These are phyloP conservation scores for Calonectria hawksworthii DNA, from an alignment of 2,329 filamentous ascomycete genomes.

Conservation along the genomic window DNA sequence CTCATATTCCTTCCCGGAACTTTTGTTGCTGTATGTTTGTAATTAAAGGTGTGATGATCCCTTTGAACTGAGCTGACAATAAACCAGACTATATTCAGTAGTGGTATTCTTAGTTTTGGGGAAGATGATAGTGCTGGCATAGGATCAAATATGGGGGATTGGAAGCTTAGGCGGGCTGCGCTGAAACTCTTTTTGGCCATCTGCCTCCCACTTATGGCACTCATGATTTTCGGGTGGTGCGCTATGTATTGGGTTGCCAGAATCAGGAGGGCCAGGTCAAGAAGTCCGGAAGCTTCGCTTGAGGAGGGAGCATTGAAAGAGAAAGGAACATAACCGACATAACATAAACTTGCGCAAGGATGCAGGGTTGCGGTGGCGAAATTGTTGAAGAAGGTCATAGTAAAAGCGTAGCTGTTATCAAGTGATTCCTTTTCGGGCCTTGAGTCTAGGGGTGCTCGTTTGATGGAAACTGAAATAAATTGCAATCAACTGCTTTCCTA, in stretches of 20 bases:
- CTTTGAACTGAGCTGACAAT: background rate
- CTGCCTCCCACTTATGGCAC: background rate
- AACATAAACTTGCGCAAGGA: background rate
- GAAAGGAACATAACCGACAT: background rate
- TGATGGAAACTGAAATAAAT: background rate
- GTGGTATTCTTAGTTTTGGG: background rate
- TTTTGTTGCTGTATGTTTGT: background rate
- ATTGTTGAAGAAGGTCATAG: background rate
- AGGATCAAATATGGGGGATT: background rate
- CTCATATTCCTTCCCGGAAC: background rate
- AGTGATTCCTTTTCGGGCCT: background rate
- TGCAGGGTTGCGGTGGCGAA: fast-evolving
- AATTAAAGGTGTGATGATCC: too few species aligned
- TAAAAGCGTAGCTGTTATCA: background rate
- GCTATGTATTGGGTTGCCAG: background rate
- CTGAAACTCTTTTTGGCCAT: background rate
- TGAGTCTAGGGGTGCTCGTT: background rate
- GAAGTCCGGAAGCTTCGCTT: background rate
- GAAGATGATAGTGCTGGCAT: background rate
- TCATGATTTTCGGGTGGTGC: background rate
- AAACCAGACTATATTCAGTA: background rate
- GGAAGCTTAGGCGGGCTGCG: background rate
- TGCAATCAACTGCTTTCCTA: fast-evolving
- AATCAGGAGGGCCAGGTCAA: background rate
- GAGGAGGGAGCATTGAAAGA: background rate